Percentiles rank a stretch among this genome's conserved stretches.
Conservation (phyloP, 2,329 filamentous ascomycete species). For the Stylonectria norvegica region DNA sequence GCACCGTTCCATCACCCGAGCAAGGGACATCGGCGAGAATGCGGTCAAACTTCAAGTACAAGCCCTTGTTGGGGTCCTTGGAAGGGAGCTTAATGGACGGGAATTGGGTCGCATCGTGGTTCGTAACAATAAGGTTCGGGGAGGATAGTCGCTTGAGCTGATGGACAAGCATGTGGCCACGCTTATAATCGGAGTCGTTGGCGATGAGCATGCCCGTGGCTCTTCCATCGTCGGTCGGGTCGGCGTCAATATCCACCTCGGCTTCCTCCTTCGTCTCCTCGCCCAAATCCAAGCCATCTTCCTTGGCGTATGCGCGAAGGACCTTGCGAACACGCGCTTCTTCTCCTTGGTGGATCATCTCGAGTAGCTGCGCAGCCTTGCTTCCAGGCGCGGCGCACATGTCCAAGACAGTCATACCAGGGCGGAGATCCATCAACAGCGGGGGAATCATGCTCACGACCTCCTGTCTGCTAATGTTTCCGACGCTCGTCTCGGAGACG, state of each 20-base stretch:
- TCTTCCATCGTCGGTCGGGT: slow-evolving; percentile 72
- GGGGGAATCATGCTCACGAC: slow-evolving; percentile 99
- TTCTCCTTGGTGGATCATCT: slow-evolving; percentile 90
- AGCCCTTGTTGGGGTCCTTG: slow-evolving; percentile 49
- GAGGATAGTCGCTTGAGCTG: slow-evolving; percentile 97
- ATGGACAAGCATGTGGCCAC: slow-evolving; percentile 94
- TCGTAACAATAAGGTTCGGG: slow-evolving; percentile 93
- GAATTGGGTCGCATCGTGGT: slow-evolving; percentile 95
- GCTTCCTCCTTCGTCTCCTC: slow-evolving; percentile 45
- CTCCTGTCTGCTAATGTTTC: slow-evolving; percentile 96
- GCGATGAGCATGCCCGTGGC: slow-evolving; percentile 90
- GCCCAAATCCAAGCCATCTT: slow-evolving; percentile 54
- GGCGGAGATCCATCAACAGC: slow-evolving; percentile 83
- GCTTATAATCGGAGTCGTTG: slow-evolving; percentile 95
- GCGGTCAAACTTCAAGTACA: slow-evolving; percentile 93
- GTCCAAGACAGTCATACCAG: slow-evolving; percentile 90
- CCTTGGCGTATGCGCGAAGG: slow-evolving; percentile 59
- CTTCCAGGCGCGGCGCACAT: slow-evolving; percentile 96
- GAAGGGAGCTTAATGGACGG: slow-evolving; percentile 82
- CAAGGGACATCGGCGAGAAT: slow-evolving; percentile 96
- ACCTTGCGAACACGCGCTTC: slow-evolving; percentile 78
- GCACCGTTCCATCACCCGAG: slow-evolving; percentile 87
- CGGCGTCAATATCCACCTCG: slow-evolving; percentile 53
- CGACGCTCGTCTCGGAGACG: slow-evolving; percentile 93
- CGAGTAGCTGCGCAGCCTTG: slow-evolving; percentile 92